phyloP scores from a whole-genome alignment of 2,329 filamentous ascomycete species.

The Microascus cirrosus region DNA sequence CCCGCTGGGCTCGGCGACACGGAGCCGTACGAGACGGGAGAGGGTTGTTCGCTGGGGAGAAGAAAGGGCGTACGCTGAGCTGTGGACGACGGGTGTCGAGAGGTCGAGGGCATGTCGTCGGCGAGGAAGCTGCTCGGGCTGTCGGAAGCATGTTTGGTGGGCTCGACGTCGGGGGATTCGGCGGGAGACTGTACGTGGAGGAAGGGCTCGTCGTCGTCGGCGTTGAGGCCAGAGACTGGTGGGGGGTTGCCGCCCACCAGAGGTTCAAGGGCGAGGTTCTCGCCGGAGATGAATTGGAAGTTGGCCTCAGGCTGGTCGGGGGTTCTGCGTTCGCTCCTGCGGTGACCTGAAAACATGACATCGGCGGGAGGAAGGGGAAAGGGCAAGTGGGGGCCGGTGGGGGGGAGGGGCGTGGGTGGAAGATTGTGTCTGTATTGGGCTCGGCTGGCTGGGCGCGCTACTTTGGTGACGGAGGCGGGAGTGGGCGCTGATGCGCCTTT shows the following conservation, averaged over 20 bases:
- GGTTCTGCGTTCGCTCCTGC: background rate
- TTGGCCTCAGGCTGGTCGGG: background rate
- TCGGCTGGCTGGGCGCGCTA: background rate
- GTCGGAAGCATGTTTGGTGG: background rate
- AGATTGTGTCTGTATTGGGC: background rate
- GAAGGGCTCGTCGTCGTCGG: background rate
- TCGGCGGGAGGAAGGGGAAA: background rate
- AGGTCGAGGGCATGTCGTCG: slow-evolving; percentile 20
- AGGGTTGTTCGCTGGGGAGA: slow-evolving; percentile 14
- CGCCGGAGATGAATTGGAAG: background rate
- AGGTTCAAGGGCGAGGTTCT: background rate
- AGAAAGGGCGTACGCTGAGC: slow-evolving; percentile 23
- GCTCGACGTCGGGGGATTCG: background rate
- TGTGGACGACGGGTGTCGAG: slow-evolving; percentile 1
- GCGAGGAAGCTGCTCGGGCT: background rate
- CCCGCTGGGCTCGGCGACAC: slow-evolving; percentile 22
- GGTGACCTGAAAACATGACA: slow-evolving; percentile 2
- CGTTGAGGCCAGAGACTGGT: background rate
- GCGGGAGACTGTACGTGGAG: background rate
- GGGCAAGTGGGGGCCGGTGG: background rate
- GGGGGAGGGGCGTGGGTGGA: slow-evolving; percentile 2
- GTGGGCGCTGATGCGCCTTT: background rate
- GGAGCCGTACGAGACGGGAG: slow-evolving; percentile 25
- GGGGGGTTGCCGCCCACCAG: background rate
- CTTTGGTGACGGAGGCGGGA: background rate